These are phyloP conservation scores for Acacia acuminata DNA, from an alignment of 306 rosid genomes.

Conservation along the genomic window DNA sequence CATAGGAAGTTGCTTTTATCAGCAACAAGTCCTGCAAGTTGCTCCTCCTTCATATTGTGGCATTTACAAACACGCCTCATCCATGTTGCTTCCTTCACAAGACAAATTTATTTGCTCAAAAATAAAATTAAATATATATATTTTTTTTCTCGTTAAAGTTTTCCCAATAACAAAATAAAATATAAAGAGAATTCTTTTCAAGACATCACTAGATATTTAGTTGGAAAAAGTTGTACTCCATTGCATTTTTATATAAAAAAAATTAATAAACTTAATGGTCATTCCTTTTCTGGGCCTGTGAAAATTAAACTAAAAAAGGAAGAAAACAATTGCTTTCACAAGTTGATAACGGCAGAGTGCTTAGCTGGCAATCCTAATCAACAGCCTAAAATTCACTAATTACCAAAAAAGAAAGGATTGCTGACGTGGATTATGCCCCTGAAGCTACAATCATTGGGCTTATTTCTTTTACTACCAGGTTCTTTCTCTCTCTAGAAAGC, in stretches of 20 bases:
- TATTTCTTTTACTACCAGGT: slow-evolving; percentile 28
- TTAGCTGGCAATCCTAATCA: slow-evolving; percentile 77
- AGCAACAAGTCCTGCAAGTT: slow-evolving; percentile 14
- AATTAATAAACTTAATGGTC: neutral
- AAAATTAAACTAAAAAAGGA: neutral
- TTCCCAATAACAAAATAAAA: neutral
- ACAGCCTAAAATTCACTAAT: slow-evolving; percentile 50
- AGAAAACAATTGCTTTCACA: slow-evolving; percentile 26
- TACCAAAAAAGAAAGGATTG: slow-evolving; percentile 28
- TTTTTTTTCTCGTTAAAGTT: neutral
- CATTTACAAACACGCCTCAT: slow-evolving; percentile 38
- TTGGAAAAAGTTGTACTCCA: neutral
- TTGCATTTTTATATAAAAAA: neutral
- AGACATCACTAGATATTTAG: neutral
- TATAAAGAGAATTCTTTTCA: too few relatives aligned
- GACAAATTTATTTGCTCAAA: neutral
- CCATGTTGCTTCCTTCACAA: slow-evolving; percentile 31
- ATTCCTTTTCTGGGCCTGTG: neutral
- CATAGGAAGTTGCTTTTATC: slow-evolving; percentile 20
- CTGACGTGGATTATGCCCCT: slow-evolving; percentile 56
- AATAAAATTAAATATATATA: neutral
- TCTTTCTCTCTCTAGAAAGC: slow-evolving; percentile 32
- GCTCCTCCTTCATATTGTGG: slow-evolving; percentile 31
- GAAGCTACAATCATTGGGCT: slow-evolving; percentile 68
- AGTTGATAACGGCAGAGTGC: slow-evolving; percentile 36